A percentile compares a stretch with the other conserved stretches of the same genome.
Evolutionary conservation across 345 rosid genomes (phyloP).

Genomic region (Eucalyptus coolabah): DNA sequence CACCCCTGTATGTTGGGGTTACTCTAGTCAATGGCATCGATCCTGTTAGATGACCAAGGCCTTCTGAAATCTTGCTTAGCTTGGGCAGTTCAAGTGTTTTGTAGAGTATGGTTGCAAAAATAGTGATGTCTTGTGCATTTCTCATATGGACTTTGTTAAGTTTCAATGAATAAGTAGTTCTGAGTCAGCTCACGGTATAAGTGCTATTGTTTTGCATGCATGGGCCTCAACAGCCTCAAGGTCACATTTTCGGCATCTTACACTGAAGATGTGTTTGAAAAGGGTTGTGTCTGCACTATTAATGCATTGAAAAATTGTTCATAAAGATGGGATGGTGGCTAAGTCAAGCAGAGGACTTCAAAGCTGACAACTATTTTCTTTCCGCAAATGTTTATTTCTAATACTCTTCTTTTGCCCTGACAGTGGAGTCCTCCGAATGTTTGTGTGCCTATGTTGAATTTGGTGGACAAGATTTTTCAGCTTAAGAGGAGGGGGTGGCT

Average conservation of each 20-base stretch:
- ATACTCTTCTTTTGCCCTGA: neutral
- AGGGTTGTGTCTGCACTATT: neutral
- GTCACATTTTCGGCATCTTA: neutral
- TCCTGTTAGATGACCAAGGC: neutral
- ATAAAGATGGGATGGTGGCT: neutral
- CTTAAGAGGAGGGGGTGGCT: constrained; percentile 97
- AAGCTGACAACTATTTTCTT: neutral
- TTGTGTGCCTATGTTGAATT: constrained; percentile 85
- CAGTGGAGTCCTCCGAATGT: constrained; percentile 99
- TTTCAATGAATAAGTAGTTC: neutral
- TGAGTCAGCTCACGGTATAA: neutral
- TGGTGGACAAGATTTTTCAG: constrained; percentile 95
- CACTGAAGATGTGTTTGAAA: neutral
- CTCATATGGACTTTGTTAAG: neutral
- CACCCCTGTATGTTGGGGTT: neutral
- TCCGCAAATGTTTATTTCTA: neutral
- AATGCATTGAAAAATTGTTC: neutral
- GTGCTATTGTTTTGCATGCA: neutral
- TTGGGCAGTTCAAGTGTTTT: neutral
- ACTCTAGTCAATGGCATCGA: neutral
- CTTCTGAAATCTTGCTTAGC: neutral
- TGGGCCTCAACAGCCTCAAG: neutral
- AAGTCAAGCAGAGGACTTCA: neutral
- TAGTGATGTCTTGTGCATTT: neutral
- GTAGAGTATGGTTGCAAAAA: neutral